These are phyloP conservation scores for Blastobotrys peoriensis DNA, from an alignment of 805 yeast species.

Conservation along the genomic window DNA sequence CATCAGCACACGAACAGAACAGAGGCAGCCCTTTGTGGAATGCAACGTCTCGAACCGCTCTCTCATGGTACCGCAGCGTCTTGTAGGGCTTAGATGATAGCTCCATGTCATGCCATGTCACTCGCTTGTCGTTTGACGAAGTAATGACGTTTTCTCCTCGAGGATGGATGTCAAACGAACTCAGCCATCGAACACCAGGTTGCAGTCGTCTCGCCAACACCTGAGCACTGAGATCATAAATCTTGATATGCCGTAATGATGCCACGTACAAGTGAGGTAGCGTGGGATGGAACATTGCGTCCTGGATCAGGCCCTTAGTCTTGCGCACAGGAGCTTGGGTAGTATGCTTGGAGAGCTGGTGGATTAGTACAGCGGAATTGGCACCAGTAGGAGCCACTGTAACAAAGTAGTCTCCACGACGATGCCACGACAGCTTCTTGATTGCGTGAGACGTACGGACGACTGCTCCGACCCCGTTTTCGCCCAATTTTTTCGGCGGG, in stretches of 20 bases:
- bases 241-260: constrained; percentile 85
- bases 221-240: constrained; percentile 87
- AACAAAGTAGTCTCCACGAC: constrained; percentile 95
- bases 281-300: constrained; percentile 95
- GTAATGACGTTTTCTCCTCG: constrained; percentile 92
- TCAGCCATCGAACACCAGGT: constrained; percentile 96
- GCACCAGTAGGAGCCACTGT: constrained; percentile 94
- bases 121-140: constrained; percentile 89
- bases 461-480: constrained; percentile 65
- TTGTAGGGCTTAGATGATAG: constrained; percentile 85
- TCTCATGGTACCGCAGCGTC: constrained; percentile 89
- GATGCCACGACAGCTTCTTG: constrained; percentile 88
- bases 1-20: constrained; percentile 93
- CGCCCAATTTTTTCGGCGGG: constrained; percentile 57
- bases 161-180: constrained; percentile 89
- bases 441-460: constrained; percentile 60
- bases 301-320: constrained; percentile 90
- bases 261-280: constrained; percentile 91
- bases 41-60: constrained; percentile 82
- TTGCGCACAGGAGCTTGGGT: constrained; percentile 94
- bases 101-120: constrained; percentile 96
- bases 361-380: constrained; percentile 83
- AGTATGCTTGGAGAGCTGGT: constrained; percentile 88
- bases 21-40: constrained; percentile 88
- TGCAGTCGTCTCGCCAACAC: constrained; percentile 71